A percentile compares a stretch with the other conserved stretches of the same genome.
These are phyloP conservation scores for Kwoniella botswanensis DNA, from an alignment of 768 basidiomycete species.

Conservation along the genomic window DNA sequence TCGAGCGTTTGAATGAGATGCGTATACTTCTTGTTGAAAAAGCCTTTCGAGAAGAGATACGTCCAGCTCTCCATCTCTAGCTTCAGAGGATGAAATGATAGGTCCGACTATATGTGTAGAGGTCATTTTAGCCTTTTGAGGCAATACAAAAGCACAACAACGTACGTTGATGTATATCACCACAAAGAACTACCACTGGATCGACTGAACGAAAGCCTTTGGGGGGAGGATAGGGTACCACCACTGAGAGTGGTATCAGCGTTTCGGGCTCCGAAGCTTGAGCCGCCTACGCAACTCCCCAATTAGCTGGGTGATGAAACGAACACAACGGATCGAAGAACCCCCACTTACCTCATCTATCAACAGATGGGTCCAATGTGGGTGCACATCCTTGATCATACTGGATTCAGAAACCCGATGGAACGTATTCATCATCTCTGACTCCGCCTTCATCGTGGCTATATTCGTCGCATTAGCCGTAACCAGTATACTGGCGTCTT, in stretches of 20 bases:
- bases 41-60: constrained; percentile 58
- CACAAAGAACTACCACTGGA: constrained; percentile 52
- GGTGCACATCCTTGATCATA: constrained; percentile 8
- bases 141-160: neutral
- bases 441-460: constrained; percentile 48
- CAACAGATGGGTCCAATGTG: constrained; percentile 58
- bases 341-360: constrained; percentile 54
- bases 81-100: constrained; percentile 46
- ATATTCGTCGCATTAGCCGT: constrained; percentile 46
- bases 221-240: constrained; percentile 26
- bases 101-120: constrained; percentile 45
- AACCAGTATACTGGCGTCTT: constrained; percentile 54
- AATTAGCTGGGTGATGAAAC: too few relatives aligned
- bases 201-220: neutral
- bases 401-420: constrained; percentile 26
- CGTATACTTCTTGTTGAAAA: constrained; percentile 45
- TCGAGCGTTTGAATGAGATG: constrained; percentile 5
- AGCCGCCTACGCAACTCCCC: constrained; percentile 42
- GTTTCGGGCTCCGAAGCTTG: constrained; percentile 59
- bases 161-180: constrained; percentile 56
- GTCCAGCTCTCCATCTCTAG: constrained; percentile 53
- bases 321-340: neutral
- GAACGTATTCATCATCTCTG: constrained; percentile 9
- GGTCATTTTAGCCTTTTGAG: neutral
- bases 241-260: constrained; percentile 50